Evolutionary conservation across 352 stramenopile species (phyloP), one percentile per base, ranked within the genome.

Genomic region (Globisporangium abappressorium): DNA sequence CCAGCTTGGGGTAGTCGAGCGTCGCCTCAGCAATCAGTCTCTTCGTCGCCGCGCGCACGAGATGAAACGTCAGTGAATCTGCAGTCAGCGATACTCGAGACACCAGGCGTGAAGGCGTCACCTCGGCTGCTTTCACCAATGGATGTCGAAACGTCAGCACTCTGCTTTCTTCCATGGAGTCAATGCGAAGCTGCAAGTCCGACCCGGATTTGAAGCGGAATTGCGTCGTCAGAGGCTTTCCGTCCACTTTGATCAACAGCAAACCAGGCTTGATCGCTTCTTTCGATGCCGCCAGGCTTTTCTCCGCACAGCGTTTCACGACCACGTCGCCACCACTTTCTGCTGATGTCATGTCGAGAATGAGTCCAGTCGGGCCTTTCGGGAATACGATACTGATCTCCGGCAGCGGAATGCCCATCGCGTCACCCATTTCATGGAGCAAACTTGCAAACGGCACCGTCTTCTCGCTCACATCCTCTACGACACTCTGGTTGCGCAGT

Each of bases 121-220:
- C 73, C 49, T 87, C 77, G 11, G 75, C 70, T 9, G 80, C 66
- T 47, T 80, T 83, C 33, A 87, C 79, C 11, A 81, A 68, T 0
- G 87, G 89, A 62, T 95, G 84, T 5, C 86, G 87, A 66, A 96
- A 96, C 0, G 87, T 96, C 57, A 96, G 65, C 6, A 94, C 74
- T 36, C 87, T 82, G 34, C 65, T 64, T 33, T 66, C 76, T 22
- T 72, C 57, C 64, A 90, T 90, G 0, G 65, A 65, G 55, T 95
- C 75, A 18, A 96, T 71, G 8, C 75, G 72, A 2, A 78, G 38
- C 62, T 91, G 78, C 36, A 91, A 64, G 66, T 94, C 84, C 11
- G 79, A 43, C 0, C 69, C 78, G 0, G 85, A 84, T 34, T 75
- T 87, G 69, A 79, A 85, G 5, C 74, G 76, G 24, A 91, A 67